These are phyloP conservation scores for Hygrophila difformis DNA, from an alignment of 257 asterid genomes.

Conservation along the genomic window DNA sequence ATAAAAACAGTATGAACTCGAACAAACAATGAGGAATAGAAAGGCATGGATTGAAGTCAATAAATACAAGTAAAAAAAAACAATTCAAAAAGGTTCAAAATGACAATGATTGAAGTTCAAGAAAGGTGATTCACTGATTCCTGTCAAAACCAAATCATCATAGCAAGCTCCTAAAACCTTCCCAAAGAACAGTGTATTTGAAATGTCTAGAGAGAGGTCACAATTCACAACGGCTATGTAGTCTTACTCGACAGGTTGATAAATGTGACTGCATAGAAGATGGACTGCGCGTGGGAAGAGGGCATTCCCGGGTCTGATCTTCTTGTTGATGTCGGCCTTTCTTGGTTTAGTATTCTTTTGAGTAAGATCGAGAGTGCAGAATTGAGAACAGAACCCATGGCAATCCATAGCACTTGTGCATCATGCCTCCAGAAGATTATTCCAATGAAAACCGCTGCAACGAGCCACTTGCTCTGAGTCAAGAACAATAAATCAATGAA, in stretches of 20 bases:
- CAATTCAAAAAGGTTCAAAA: background rate
- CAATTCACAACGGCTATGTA: background rate
- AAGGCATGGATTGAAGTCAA: background rate
- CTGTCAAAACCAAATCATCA: background rate
- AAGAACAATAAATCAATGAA: conserved; percentile 12
- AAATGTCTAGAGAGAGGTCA: background rate
- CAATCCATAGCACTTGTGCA: conserved; percentile 58
- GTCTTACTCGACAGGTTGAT: conserved; percentile 41
- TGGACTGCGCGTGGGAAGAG: conserved; percentile 74
- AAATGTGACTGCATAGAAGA: conserved; percentile 37
- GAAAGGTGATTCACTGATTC: too few relatives aligned
- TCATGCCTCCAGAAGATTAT: conserved; percentile 71
- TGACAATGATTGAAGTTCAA: background rate
- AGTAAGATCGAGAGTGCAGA: conserved; percentile 30
- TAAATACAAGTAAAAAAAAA: background rate
- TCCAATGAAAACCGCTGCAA: conserved; percentile 24
- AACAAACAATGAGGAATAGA: too few relatives aligned
- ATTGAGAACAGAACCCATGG: conserved; percentile 53
- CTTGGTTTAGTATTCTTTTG: conserved; percentile 59
- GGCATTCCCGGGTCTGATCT: conserved; percentile 94
- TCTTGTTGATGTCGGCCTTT: conserved; percentile 51
- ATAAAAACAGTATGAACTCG: background rate
- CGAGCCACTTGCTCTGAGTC: conserved; percentile 74
- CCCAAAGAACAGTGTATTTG: too few relatives aligned
- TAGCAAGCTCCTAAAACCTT: too few relatives aligned